Base-by-base conservation (phyloP, 306 rosid species). In the Crataegus laevigata region DNA sequence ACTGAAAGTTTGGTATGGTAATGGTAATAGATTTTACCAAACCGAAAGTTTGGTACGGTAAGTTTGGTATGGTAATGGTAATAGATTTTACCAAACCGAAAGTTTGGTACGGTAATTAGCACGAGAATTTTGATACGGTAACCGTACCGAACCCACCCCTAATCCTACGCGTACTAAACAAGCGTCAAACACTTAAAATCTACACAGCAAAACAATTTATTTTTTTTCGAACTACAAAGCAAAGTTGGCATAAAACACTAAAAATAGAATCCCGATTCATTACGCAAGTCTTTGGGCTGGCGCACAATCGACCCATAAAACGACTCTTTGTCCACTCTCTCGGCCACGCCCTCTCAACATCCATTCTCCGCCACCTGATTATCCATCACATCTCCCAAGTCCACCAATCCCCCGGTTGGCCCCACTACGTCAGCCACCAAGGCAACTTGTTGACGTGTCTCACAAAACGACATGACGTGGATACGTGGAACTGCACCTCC, bases 401-500 rank as follows among this genome's bases (percentile, higher is more conserved):
- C 38, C 38, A 57, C 26, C 55, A 19, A 29, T 9, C 28, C 18
- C 1, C 6, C 2, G 19, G 8, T 21, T 64, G 64, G 47, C 12
- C 38, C 60, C 40, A 19, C 19, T 3, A 5, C 5, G 3, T 25
- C 69, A 5, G 24, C 36, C 32, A 15, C 68, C 8, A 14, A 10
- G 11, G 26, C 66, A 4, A n/a, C 21, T 45, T 28, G 24, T 3
- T 47, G 66, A 52, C 70, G 68, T 64, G 68, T 69, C 51, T 28
- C 1, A 2, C 13, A 12, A 58, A 19, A 14, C 3, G 68, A 68
- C 74, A 19, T 1, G 6, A 1, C 2, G 8, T 3, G 52, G 21
- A 25, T 68, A 60, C 83, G 66, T 22, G 58, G 76, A 43, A 73
- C 18, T 58, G 24, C 80, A 14, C 60, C 2, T 71, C 26, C 13